A percentile compares a stretch with the other conserved stretches of the same genome.
Evolutionary conservation across 1,284 basidiomycete species (phyloP).

Genomic region (Ceratobasidium sp.): DNA sequence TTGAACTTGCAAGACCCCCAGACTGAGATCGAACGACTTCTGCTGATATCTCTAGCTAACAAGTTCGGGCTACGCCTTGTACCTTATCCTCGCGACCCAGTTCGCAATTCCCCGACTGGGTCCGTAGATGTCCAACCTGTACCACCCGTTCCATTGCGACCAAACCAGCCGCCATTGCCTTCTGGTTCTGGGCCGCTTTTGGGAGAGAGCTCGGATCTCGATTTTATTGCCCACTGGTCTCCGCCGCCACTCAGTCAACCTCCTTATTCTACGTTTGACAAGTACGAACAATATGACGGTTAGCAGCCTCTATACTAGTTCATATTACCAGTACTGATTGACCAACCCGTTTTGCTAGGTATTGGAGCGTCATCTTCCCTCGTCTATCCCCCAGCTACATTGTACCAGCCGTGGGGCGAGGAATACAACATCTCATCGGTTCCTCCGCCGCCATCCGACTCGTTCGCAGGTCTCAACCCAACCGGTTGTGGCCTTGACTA

Average conservation of each 20-base stretch:
- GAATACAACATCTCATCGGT: background rate
- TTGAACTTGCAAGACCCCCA: background rate
- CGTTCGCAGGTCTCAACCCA: background rate
- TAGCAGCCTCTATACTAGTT: background rate
- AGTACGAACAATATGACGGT: background rate
- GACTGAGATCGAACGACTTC: background rate
- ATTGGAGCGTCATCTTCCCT: background rate
- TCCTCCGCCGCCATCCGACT: background rate
- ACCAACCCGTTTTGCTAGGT: background rate
- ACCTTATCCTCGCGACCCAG: background rate
- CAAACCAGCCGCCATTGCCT: background rate
- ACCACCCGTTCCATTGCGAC: background rate
- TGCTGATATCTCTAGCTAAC: background rate
- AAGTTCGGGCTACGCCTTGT: background rate
- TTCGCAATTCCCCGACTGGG: background rate
- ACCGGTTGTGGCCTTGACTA: background rate
- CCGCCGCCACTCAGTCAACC: background rate
- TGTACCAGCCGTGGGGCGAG: background rate
- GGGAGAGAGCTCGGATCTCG: background rate
- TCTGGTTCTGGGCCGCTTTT: background rate
- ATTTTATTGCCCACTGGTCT: background rate
- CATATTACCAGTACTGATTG: background rate
- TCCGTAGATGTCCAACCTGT: background rate
- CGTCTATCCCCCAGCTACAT: background rate
- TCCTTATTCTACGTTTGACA: background rate